Base-by-base conservation (phyloP, 768 basidiomycete species). In the Xerocomus potaroensis region DNA sequence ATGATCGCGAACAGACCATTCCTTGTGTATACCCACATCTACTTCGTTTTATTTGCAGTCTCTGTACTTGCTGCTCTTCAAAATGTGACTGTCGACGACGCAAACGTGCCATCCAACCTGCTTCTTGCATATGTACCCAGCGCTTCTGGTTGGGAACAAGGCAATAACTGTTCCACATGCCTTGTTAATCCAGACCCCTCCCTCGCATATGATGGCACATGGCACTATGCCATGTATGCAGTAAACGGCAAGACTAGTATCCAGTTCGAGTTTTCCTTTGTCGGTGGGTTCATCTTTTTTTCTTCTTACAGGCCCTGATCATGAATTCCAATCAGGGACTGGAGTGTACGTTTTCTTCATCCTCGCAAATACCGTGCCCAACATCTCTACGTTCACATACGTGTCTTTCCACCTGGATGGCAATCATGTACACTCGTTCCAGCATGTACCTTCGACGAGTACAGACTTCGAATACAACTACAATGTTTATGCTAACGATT, bases 281-380 rank as follows among this genome's bases (percentile, higher is more conserved):
- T 26, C 27, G 57, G 57, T 40, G 21, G 9, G 45, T 1, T 16
- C 26, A 5, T 27, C 14, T 5, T 2, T 10, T 10, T 5, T 10
- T 27, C 6, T 27, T 27, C 26, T 27, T 5, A 27, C 26, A 27
- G 6, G 6, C 26, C 11, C 27, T 9, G 15, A 16, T 34, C 3
- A 16, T 14, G 14, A 15, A 4, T 2, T 29, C 3, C 9, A 19
- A 11, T 35, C 24, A 58, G 49, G 56, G 16, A 59, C 18, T 8
- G 53, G 26, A 2, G 0, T 58, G 15, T 58, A 55, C 18, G 43
- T 58, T 34, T 59, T 48, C 24, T 56, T 59, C 26, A 53, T 53
- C 30, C 15, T 50, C 0, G 48, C 54, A 14, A 59, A 56, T 29
- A 35, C 6, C 3, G 16, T 16, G 5, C 3, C 30, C 4, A 0